A percentile compares a stretch with the other conserved stretches of the same genome.
Conservation (phyloP, 2,329 filamentous ascomycete species). For the Sporothrix protearum region DNA sequence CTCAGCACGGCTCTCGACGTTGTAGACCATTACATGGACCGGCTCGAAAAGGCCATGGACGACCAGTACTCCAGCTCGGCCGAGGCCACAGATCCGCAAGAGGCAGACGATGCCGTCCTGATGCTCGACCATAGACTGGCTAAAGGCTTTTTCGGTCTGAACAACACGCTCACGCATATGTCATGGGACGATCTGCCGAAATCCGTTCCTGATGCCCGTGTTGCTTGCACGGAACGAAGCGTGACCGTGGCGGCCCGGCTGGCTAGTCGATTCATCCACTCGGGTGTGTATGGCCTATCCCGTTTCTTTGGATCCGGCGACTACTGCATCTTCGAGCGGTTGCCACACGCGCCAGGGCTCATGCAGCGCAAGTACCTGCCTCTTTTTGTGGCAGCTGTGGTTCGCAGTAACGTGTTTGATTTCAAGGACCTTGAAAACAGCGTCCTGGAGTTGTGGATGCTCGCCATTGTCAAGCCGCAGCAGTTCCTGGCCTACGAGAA, state of each 20-base stretch:
- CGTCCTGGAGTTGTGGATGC: constrained; percentile 51
- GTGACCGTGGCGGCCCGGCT: constrained; percentile 47
- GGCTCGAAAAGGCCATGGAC: constrained; percentile 42
- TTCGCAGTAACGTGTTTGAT: constrained; percentile 46
- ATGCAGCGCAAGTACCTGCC: constrained; percentile 46
- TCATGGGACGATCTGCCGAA: constrained; percentile 15
- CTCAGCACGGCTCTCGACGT: constrained; percentile 46
- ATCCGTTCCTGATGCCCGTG: neutral
- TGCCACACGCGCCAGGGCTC: constrained; percentile 40
- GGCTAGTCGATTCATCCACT: constrained; percentile 44
- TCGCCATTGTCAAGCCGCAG: constrained; percentile 50
- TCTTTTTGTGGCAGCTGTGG: constrained; percentile 51
- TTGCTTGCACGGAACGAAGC: constrained; percentile 43
- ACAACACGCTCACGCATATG: constrained; percentile 19
- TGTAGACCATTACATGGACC: constrained; percentile 46
- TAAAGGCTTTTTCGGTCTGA: constrained; percentile 47
- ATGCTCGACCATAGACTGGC: constrained; percentile 50
- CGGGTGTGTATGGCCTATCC: constrained; percentile 44
- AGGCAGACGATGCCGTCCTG: constrained; percentile 49
- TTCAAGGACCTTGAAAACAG: constrained; percentile 47
- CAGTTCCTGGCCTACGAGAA: constrained; percentile 48
- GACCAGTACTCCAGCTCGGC: constrained; percentile 40
- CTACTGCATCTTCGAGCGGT: constrained; percentile 49
- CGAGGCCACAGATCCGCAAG: constrained; percentile 33
- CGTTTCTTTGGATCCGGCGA: constrained; percentile 47